A percentile compares a stretch with the other conserved stretches of the same genome.
Evolutionary conservation across 345 rosid species (phyloP).

Genomic region (Ailanthus altissimus): DNA sequence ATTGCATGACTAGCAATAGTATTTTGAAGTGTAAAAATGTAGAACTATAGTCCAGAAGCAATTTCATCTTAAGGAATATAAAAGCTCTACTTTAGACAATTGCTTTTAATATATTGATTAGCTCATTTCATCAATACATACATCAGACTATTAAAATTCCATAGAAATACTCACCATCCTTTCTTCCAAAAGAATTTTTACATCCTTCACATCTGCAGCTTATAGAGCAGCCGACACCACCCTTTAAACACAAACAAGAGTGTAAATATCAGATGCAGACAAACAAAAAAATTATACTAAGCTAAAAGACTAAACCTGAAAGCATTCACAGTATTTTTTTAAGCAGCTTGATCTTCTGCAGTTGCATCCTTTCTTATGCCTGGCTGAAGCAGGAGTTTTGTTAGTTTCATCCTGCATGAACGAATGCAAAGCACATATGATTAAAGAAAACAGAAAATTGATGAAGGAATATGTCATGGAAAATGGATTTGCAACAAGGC

Average conservation of each 20-base stretch:
- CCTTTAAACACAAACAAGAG: slow-evolving; percentile 38
- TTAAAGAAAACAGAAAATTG: slow-evolving; percentile 1
- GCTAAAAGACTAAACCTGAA: slow-evolving; percentile 48
- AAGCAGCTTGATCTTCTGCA: slow-evolving; percentile 75
- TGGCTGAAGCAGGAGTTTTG: slow-evolving; percentile 74
- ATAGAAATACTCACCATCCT: slow-evolving; percentile 42
- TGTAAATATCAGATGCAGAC: slow-evolving; percentile 23
- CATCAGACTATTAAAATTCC: not conserved
- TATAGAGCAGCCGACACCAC: slow-evolving; percentile 73
- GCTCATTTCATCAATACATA: too few relatives aligned
- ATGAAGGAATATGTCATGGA: not conserved
- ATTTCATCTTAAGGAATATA: not conserved
- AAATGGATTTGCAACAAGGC: slow-evolving; percentile 14
- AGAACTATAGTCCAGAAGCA: not conserved
- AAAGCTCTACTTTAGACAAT: not conserved
- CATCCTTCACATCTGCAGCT: slow-evolving; percentile 75
- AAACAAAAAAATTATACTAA: not conserved
- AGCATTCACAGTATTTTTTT: slow-evolving; percentile 84
- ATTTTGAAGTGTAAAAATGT: not conserved
- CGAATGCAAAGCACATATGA: slow-evolving; percentile 2
- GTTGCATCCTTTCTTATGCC: slow-evolving; percentile 85
- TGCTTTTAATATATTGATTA: not conserved
- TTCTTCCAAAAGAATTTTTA: slow-evolving; percentile 48
- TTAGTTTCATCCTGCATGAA: slow-evolving; percentile 48
- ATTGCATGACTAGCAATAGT: slow-evolving; percentile 10